A percentile compares a stretch with the other conserved stretches of the same genome.
Evolutionary conservation across 2,329 filamentous ascomycete species (phyloP).

Genomic region (Mycocentrospora acerina): DNA sequence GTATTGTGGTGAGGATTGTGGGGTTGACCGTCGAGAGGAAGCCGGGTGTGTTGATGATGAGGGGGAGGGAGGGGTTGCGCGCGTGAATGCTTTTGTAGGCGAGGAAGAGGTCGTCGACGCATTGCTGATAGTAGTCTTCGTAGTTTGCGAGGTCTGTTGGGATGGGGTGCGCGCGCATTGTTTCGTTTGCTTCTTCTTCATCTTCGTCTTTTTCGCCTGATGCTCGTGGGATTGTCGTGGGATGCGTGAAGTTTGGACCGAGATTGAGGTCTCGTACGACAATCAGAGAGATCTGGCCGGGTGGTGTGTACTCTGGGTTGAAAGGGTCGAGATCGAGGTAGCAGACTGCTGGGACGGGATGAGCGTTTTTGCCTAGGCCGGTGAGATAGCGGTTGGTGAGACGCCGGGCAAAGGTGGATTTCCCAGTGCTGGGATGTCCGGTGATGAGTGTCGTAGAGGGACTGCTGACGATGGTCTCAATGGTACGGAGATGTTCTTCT

Average conservation of each 20-base stretch:
- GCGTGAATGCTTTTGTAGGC: constrained; percentile 55
- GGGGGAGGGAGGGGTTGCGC: constrained; percentile 49
- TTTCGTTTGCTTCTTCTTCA: constrained; percentile 32
- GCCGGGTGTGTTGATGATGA: constrained; percentile 74
- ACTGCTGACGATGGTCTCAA: constrained; percentile 38
- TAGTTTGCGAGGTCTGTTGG: constrained; percentile 67
- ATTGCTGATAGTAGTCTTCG: constrained; percentile 66
- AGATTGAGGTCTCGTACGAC: constrained; percentile 63
- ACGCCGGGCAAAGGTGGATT: constrained; percentile 71
- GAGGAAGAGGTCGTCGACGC: constrained; percentile 62
- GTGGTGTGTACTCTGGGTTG: constrained; percentile 72
- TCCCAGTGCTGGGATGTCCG: constrained; percentile 72
- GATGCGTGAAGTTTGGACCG: constrained; percentile 67
- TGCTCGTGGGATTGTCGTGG: constrained; percentile 19
- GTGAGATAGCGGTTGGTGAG: constrained; percentile 69
- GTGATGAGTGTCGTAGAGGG: constrained; percentile 59
- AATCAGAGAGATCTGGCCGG: constrained; percentile 69
- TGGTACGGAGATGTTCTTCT: constrained; percentile 56
- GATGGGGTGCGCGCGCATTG: constrained; percentile 66
- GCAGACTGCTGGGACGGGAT: constrained; percentile 46
- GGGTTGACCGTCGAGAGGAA: constrained; percentile 71
- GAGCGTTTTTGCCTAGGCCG: constrained; percentile 33
- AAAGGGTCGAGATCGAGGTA: constrained; percentile 77
- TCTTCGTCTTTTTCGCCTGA: constrained; percentile 3
- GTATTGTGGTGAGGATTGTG: constrained; percentile 56